Evolutionary conservation across 805 yeast genomes (phyloP), one percentile per base, ranked within the genome.

Genomic region (Candida tammaniensis): DNA sequence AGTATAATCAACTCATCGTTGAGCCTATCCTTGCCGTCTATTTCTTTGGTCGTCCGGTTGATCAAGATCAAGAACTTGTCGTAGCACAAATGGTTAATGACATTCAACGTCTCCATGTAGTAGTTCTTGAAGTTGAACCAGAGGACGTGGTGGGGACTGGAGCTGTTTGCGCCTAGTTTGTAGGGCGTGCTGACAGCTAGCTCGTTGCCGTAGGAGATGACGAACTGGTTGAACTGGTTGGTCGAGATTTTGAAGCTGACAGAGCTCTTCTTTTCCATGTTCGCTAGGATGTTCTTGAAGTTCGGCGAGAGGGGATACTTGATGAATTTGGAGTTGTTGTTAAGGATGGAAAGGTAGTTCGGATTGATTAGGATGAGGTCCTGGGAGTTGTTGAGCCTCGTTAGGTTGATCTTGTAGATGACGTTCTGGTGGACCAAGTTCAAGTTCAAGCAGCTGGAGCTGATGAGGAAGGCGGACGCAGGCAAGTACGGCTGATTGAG

Each of bases 61-160:
- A 67, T 44, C 11, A 64, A 19, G 4, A 68, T 45, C 34, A 68
- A 40, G 36, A 50, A 61, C 39, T 57, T 61, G 10, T 56, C 52
- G 34, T 51, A 56, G 65, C 67, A 61, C 31, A 63, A 49, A 26
- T 63, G 70, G 32, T 52, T 40, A 4, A 60, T 47, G 4, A 68
- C 53, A 31, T 63, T 64, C 31, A 64, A 48, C 3, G 55, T 39
- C 21, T 60, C 68, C 33, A 54, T 39, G 18, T 48, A 52, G 37
- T 54, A 57, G 40, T 61, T 59, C 26, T 51, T 52, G 38, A 63
- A 64, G 35, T 57, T 59, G 39, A 52, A 66, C 73, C 73, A 68
- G 8, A 64, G 38, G 4, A 61, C 49, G 35, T 66, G 71, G 36
- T 60, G 60, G 5, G 45, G n/a, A n/a, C n/a, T n/a, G n/a, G n/a